These are phyloP conservation scores for Hyphopichia pseudoburtonii DNA, from an alignment of 1,139 yeast species.

Conservation along the genomic window DNA sequence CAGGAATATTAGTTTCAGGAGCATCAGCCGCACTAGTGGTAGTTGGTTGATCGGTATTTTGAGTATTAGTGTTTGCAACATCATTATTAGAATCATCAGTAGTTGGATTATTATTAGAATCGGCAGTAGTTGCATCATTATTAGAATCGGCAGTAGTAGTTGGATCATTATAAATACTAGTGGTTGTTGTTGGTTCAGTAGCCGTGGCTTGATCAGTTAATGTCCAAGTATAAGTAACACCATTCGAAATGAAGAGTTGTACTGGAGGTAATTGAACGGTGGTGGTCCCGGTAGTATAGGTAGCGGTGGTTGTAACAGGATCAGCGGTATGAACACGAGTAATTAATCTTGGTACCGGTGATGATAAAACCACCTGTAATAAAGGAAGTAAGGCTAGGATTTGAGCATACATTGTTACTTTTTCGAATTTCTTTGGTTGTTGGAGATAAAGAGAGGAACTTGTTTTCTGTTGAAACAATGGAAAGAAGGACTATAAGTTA, in stretches of 20 bases:
- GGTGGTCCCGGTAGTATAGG: slow-evolving; percentile 58
- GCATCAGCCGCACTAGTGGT: slow-evolving; percentile 19
- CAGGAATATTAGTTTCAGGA: slow-evolving; percentile 8
- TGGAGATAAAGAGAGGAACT: too few species aligned
- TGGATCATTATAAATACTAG: slow-evolving; percentile 16
- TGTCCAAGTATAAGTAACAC: slow-evolving; percentile 60
- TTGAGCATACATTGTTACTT: too few species aligned
- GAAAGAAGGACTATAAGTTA: too few species aligned
- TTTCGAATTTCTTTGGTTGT: too few species aligned
- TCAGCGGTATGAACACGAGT: slow-evolving; percentile 68
- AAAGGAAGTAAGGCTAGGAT: too few species aligned
- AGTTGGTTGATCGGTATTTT: slow-evolving; percentile 12
- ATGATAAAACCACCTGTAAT: slow-evolving; percentile 24
- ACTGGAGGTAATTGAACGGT: slow-evolving; percentile 69
- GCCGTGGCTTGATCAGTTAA: slow-evolving; percentile 38
- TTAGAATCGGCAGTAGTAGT: slow-evolving; percentile 8
- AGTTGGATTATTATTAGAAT: slow-evolving; percentile 12
- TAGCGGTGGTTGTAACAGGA: slow-evolving; percentile 52
- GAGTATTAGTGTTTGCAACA: slow-evolving; percentile 7
- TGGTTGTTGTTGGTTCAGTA: slow-evolving; percentile 33
- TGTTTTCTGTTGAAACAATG: too few species aligned
- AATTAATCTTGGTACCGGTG: slow-evolving; percentile 43
- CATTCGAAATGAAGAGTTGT: slow-evolving; percentile 60
- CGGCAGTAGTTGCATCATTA: slow-evolving; percentile 19
- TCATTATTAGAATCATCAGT: too few species aligned